Conservation (phyloP, 73 alveolate genomes). For the Uronychia binucleata region DNA sequence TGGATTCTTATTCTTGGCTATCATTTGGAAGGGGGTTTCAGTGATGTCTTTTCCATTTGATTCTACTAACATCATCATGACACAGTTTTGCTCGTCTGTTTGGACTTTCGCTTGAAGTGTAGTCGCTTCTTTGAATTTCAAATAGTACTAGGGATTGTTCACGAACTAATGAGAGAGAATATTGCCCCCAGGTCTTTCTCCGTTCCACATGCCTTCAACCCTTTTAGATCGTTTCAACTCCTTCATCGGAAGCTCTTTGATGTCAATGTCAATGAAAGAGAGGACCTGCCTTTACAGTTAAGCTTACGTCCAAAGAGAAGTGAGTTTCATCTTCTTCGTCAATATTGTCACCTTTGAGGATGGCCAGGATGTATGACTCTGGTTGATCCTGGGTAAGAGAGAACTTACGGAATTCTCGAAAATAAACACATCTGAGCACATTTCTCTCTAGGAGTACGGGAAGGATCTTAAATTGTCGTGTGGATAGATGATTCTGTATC, state of each 20-base stretch:
- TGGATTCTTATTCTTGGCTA: conserved; percentile 47
- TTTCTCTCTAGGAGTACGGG: conserved; percentile 47
- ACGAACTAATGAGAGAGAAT: conserved; percentile 8
- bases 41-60: conserved; percentile 25
- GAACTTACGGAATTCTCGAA: conserved; percentile 47
- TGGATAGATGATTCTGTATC: conserved; percentile 60
- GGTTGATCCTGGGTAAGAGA: conserved; percentile 1
- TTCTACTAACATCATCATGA: conserved; percentile 44
- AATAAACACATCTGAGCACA: conserved; percentile 65
- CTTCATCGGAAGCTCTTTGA: conserved; percentile 55
- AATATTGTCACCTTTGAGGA: conserved; percentile 44
- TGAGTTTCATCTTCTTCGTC: conserved; percentile 12
- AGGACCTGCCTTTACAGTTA: no score
- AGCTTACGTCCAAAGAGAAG: conserved; percentile 56
- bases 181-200: conserved; percentile 10
- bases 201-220: conserved; percentile 20
- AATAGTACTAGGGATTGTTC: conserved; percentile 43
- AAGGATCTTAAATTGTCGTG: conserved; percentile 42
- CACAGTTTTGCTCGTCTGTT: conserved; percentile 12
- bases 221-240: conserved; percentile 7
- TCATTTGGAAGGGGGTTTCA: conserved; percentile 50
- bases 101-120: conserved; percentile 27
- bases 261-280: conserved; percentile 51
- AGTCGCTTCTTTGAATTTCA: conserved; percentile 24
- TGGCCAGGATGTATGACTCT: conserved; percentile 48